Evolutionary conservation across 768 basidiomycete genomes (phyloP).

Genomic region (Hericium alpestre): DNA sequence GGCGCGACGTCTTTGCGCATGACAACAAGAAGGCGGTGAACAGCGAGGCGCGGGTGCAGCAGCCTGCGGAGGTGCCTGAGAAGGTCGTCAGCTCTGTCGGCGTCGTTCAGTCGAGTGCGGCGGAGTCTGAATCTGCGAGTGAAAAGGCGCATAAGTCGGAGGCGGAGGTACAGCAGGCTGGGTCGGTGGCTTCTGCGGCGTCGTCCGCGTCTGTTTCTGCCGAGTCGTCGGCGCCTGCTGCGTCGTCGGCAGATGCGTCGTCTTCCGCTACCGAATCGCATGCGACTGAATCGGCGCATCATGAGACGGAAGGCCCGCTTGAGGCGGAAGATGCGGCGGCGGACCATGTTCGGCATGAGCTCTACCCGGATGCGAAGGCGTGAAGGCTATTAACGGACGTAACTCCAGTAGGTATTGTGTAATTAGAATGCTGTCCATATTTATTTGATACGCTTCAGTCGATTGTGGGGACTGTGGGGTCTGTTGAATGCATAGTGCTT

Average conservation of each 20-base stretch:
- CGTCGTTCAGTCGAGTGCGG: not conserved
- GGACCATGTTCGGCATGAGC: constrained; percentile 24
- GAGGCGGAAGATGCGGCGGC: constrained; percentile 25
- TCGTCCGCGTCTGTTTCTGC: not conserved
- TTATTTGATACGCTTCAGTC: not conserved
- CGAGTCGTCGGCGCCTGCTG: not conserved
- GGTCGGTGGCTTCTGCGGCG: not conserved
- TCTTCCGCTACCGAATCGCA: not conserved
- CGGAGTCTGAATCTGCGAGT: not conserved
- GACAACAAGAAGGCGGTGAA: constrained; percentile 35
- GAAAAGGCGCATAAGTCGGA: not conserved
- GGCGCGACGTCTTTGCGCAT: constrained; percentile 60
- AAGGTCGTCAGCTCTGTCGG: constrained; percentile 3
- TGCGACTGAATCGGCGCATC: not conserved
- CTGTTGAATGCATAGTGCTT: too few relatives aligned
- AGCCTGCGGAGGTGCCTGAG: not conserved
- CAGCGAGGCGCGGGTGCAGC: constrained; percentile 25
- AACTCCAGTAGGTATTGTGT: not conserved
- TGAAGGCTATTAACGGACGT: not conserved
- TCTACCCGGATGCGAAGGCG: constrained; percentile 22
- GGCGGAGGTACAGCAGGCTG: not conserved
- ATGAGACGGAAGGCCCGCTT: constrained; percentile 17
- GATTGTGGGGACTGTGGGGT: not conserved
- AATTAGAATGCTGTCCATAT: not conserved
- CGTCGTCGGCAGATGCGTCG: not conserved